Evolutionary conservation across 176 grass and related monocot species (phyloP).

Genomic region (Aegilops umbellulata): DNA sequence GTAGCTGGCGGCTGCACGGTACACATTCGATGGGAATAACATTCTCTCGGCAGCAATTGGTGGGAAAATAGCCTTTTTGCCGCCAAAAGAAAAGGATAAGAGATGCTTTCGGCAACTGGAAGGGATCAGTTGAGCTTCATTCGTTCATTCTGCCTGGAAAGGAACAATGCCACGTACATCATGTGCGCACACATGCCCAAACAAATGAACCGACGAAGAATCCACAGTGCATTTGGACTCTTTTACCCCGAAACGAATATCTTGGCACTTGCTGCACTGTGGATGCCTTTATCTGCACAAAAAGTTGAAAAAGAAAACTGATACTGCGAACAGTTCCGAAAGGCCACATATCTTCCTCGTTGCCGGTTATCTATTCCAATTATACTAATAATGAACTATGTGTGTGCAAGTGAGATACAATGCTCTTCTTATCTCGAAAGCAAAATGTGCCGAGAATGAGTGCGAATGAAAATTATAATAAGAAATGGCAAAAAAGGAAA

Average conservation of each 20-base stretch:
- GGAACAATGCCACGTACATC: background rate
- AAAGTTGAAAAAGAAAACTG: background rate
- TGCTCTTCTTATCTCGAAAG: background rate
- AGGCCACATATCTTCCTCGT: background rate
- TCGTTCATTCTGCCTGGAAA: background rate
- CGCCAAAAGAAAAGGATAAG: background rate
- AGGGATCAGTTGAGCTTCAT: background rate
- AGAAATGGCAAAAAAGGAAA: background rate
- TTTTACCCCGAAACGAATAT: background rate
- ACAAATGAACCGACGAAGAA: background rate
- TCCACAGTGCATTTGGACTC: background rate
- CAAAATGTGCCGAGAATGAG: background rate
- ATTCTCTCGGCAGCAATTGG: conserved; percentile 5
- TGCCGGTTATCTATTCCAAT: background rate
- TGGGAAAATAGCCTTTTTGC: background rate
- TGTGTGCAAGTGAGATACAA: background rate
- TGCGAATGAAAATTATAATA: background rate
- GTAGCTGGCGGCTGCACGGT: conserved; percentile 21
- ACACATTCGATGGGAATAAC: background rate
- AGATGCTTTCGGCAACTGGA: conserved; percentile 18
- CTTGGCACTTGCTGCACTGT: background rate
- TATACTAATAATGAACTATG: background rate
- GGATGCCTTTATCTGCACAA: background rate
- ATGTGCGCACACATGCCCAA: background rate
- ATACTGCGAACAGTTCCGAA: background rate